Percentiles rank a stretch among this genome's conserved stretches.
These are phyloP conservation scores for Dalbergia cultrata DNA, from an alignment of 306 rosid genomes.

Conservation along the genomic window DNA sequence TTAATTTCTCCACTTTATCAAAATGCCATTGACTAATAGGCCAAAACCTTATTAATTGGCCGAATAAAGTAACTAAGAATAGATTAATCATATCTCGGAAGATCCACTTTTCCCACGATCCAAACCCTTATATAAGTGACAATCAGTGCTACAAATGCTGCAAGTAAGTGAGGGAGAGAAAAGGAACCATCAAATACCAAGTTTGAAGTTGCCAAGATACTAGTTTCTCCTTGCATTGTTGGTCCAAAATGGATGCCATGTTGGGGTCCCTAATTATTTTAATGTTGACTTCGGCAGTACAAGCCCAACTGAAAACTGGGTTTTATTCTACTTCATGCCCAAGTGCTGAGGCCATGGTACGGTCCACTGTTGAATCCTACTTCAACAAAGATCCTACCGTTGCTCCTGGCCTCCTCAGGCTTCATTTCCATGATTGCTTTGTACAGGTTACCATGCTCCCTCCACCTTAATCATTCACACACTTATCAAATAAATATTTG, in stretches of 20 bases:
- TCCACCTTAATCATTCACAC: constrained; percentile 5
- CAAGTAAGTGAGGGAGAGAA: constrained; percentile 29
- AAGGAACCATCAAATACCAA: background rate
- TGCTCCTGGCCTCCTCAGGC: constrained; percentile 73
- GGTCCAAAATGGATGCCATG: constrained; percentile 45
- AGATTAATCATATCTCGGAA: constrained; percentile 29
- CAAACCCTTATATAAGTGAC: constrained; percentile 47
- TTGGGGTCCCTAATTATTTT: constrained; percentile 50
- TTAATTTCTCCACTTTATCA: constrained; percentile 47
- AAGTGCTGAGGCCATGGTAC: constrained; percentile 63
- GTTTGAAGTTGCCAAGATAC: constrained; percentile 32
- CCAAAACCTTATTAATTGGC: constrained; percentile 28
- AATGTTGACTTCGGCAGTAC: constrained; percentile 45
- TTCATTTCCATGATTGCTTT: constrained; percentile 76
- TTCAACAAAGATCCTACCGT: constrained; percentile 64
- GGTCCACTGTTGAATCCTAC: constrained; percentile 70
- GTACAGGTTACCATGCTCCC: constrained; percentile 47
- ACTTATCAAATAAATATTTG: background rate
- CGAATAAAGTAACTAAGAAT: constrained; percentile 10
- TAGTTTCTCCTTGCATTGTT: constrained; percentile 11
- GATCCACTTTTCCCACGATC: background rate
- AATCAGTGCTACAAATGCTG: constrained; percentile 28
- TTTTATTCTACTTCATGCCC: constrained; percentile 78
- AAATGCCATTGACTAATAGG: constrained; percentile 34
- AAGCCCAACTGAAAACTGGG: constrained; percentile 65